Base-by-base conservation (phyloP, 2,329 filamentous ascomycete genomes). In the Alternaria novae-zelandiae region DNA sequence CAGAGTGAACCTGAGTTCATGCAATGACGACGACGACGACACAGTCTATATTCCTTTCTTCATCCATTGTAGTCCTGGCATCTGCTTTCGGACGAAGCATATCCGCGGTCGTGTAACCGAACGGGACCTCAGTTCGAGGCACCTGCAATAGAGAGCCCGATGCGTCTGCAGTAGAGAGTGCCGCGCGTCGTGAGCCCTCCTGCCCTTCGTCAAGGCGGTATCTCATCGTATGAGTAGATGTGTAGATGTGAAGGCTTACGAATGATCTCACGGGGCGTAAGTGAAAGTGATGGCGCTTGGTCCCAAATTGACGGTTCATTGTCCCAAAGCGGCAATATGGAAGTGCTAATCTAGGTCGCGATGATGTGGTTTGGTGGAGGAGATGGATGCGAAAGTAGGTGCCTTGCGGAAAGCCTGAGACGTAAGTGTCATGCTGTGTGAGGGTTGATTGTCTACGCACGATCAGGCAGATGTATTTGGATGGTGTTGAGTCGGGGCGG, bases 31-130 rank as follows among this genome's bases (percentile, higher is more conserved):
- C 36, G 32, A 41, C 15, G 36, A 41, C 36, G 0, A 41, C 32
- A 0, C 2, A 41, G n/a, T 41, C 36, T 17, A 41, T 0, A 17
- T 11, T 3, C n/a, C n/a, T 2, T 1, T n/a, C 1, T 41, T 17
- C 36, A 41, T 17, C 5, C 36, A 17, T 6, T 41, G 3, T 10
- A 17, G 36, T 11, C 2, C 9, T 41, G 36, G 36, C 36, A 41
- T 41, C 2, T 6, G 36, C n/a, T 6, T 41, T n/a, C 36, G 36
- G 36, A 17, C 1, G n/a, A 41, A 41, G 36, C n/a, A 41, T 41
- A 41, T 17, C 0, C 36, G n/a, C 36, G 36, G 36, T 41, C 0
- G 36, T 41, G n/a, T 41, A 41, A 41, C 15, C 15, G 36, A 3
- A 1, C 36, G 36, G 36, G 36, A 41, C 36, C 36, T 17, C 36